Evolutionary conservation across 2,329 filamentous ascomycete species (phyloP), one percentile per base, ranked within the genome.

Genomic region (Coccinonectria pachysandricola): DNA sequence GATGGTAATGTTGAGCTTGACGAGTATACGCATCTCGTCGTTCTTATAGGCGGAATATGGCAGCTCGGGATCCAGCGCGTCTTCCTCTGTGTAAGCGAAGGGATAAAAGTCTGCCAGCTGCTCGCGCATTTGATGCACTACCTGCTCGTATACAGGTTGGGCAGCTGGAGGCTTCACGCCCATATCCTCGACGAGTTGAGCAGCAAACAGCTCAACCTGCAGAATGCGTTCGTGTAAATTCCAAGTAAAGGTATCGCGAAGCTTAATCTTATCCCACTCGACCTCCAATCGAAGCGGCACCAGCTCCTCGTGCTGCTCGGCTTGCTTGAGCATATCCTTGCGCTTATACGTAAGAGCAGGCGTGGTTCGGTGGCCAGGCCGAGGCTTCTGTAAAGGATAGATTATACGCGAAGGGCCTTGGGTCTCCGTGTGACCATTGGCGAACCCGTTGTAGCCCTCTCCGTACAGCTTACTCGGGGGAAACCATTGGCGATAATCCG

Each of bases 191-290:
- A 96, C 74, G 12, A 98, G 65, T 51, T 91, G 86, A 32, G 84
- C 75, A 1, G 87, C 83, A 52, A 96, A 96, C 8, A 91, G 56
- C 31, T 93, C 80, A 12, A 79, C 73, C 12, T 74, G 68, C 3
- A 92, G 72, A 8, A 91, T 69, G 32, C 87, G 79, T 52, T 98
- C 91, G 58, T 95, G 84, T 18, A 96, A 67, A 54, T 98, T 98
- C 87, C 88, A 98, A 3, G 91, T 96, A 43, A 98, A 95, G 1
- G 91, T 96, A 55, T 98, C 91, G 52, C 91, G 81, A 34, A 98
- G 67, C 57, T 91, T 91, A 44, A 96, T 74, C 60, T 93, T 94
- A 41, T 96, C 88, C 70, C 83, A 82, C 48, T 98, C 91, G 25
- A 96, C 83, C 45, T 98, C 91, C 28, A 98, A 60, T 24, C 91